Evolutionary conservation across 176 grass and related monocot species (phyloP).

Genomic region (barley (Hordeum vulgare)): MorexV3_pseudomolecules_assembly NC_058519.1:45929829-45930328

Average conservation of each 20-base stretch:
- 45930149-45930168: too few relatives aligned
- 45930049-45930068: background rate
- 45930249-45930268: too few relatives aligned
- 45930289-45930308: too few relatives aligned
- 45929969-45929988: conserved; percentile 33
- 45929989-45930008: conserved; percentile 2
- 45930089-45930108: background rate
- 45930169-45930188: too few relatives aligned
- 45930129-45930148: too few relatives aligned
- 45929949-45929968: background rate
- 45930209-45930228: too few relatives aligned
- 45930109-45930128: background rate
- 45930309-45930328: too few relatives aligned
- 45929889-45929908: conserved; percentile 33
- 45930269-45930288: too few relatives aligned
- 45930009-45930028: conserved; percentile 39
- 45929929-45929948: background rate
- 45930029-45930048: conserved; percentile 17
- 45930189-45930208: too few relatives aligned
- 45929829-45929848: conserved; percentile 9
- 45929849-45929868: conserved; percentile 45
- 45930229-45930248: too few relatives aligned
- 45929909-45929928: conserved; percentile 24
- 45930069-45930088: background rate
- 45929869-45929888: conserved; percentile 16